Evolutionary conservation across 2,329 filamentous ascomycete species (phyloP).

Genomic region (Cyanodermella asteris): DNA sequence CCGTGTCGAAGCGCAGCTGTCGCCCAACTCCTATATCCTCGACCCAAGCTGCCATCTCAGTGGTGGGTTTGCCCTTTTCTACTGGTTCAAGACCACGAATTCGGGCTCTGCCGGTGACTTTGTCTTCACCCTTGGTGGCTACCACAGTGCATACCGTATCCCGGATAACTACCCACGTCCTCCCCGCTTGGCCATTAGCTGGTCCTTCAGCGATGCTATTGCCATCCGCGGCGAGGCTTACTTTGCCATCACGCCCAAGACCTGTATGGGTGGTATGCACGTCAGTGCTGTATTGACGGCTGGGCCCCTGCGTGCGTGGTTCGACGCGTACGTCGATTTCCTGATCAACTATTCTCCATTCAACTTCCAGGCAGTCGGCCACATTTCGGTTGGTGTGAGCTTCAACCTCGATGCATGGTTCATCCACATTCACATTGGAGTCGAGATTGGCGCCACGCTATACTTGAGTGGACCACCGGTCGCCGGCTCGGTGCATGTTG

Average conservation of each 20-base stretch:
- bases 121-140: constrained; percentile 26
- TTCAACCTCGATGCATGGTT: constrained; percentile 6
- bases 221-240: constrained; percentile 20
- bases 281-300: constrained; percentile 13
- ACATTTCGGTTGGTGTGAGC: constrained; percentile 11
- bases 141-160: constrained; percentile 16
- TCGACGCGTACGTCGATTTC: constrained; percentile 21
- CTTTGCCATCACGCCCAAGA: constrained; percentile 25
- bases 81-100: constrained; percentile 17
- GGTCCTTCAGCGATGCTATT: constrained; percentile 13
- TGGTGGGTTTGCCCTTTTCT: constrained; percentile 21
- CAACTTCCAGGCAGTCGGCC: constrained; percentile 13
- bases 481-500: constrained; percentile 9
- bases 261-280: constrained; percentile 20
- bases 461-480: constrained; percentile 11
- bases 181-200: constrained; percentile 18
- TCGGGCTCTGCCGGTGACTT: constrained; percentile 22
- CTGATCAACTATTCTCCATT: constrained; percentile 22
- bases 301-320: constrained; percentile 17
- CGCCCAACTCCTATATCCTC: constrained; percentile 20
- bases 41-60: constrained; percentile 19
- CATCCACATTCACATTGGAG: constrained; percentile 5
- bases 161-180: constrained; percentile 19
- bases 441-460: constrained; percentile 9
- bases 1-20: constrained; percentile 18